phyloP scores from a whole-genome alignment of 768 basidiomycete species.

The Chiua virens region DNA sequence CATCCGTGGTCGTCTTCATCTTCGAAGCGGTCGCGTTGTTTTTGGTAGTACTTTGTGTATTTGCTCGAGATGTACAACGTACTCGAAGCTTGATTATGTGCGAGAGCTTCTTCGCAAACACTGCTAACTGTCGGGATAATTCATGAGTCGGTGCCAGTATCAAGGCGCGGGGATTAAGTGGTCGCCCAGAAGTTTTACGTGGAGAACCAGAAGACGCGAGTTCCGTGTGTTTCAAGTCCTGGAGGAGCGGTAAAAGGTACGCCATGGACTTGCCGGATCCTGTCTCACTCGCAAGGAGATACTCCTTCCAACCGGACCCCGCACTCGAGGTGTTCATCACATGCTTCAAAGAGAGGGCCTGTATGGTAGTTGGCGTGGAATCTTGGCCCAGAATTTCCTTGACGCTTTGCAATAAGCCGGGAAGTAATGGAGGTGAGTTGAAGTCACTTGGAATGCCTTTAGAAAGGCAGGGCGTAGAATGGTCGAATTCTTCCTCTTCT shows the following conservation, averaged over 20 bases:
- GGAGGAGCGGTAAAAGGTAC: conserved; percentile 82
- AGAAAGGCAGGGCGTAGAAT: conserved; percentile 23
- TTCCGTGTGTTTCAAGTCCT: conserved; percentile 73
- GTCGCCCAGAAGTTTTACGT: conserved; percentile 15
- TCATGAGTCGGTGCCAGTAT: conserved; percentile 90
- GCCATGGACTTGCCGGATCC: conserved; percentile 93
- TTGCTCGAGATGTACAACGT: conserved; percentile 64
- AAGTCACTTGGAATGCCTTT: conserved; percentile 44
- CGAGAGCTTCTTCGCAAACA: conserved; percentile 70
- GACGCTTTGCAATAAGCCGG: conserved; percentile 60
- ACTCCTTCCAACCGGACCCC: conserved; percentile 35
- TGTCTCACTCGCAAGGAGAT: conserved; percentile 83
- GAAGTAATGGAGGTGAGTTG: conserved; percentile 66
- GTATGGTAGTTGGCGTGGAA: conserved; percentile 74
- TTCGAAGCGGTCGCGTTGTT: conserved; percentile 46
- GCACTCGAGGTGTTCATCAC: conserved; percentile 39
- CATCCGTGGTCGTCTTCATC: conserved; percentile 36
- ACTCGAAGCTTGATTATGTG: conserved; percentile 80
- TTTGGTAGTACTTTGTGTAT: conserved; percentile 31
- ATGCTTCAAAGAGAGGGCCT: conserved; percentile 69
- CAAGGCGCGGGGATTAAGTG: conserved; percentile 70
- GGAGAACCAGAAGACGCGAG: conserved; percentile 13
- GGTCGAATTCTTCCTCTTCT: conserved; percentile 37
- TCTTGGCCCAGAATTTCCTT: conserved; percentile 55
- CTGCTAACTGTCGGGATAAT: conserved; percentile 75